Base-by-base conservation (phyloP, 148 eudicot genomes). In the Fagopyrum esculentum region DNA sequence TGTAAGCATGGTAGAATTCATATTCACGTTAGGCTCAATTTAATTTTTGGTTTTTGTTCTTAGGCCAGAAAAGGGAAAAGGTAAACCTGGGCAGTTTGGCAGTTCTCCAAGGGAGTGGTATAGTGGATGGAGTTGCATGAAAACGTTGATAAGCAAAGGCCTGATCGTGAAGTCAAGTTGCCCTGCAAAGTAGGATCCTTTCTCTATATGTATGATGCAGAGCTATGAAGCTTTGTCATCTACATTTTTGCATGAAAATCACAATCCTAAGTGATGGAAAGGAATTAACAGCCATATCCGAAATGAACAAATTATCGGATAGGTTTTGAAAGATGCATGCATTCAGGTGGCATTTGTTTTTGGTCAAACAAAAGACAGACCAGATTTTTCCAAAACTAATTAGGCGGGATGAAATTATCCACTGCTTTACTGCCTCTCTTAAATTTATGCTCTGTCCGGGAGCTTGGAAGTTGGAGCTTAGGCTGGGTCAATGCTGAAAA, bases 51-150 rank as follows among this genome's bases (percentile, higher is more conserved):
- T 71, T 77, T 9, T 52, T 82, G 75, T 73, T 52, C 72, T 70
- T 88, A 95, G 99, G 87, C 89, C 94, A 48, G 97, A 95, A 79
- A 78, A 74, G 78, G 91, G 87, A 35, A 90, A 83, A 81, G 97
- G 96, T 49, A 90, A 88, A 83, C 85, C 83, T 44, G 87, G 91
- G 66, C 82, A 81, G 50, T 81, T 84, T 83, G 96, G 98, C 77
- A 92, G 92, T 87, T 92, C 97, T 12, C 81, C 88, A 48, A 89
- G 81, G 80, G 92, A 92, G 43, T 95, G 92, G 93, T 95, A 95
- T 74, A 92, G 89, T 74, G 99, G 99, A 82, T 95, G 99, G 99
- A 92, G 82, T 81, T 80, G 89, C 83, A 95, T 95, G 99, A 84
- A 79, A 74, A 92, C 86, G 60, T 83, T 95, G 69, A 77, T 92